Evolutionary conservation across 2,329 filamentous ascomycete species (phyloP), one percentile per base, ranked within the genome.

Genomic region (Grosmannia huntii): DNA sequence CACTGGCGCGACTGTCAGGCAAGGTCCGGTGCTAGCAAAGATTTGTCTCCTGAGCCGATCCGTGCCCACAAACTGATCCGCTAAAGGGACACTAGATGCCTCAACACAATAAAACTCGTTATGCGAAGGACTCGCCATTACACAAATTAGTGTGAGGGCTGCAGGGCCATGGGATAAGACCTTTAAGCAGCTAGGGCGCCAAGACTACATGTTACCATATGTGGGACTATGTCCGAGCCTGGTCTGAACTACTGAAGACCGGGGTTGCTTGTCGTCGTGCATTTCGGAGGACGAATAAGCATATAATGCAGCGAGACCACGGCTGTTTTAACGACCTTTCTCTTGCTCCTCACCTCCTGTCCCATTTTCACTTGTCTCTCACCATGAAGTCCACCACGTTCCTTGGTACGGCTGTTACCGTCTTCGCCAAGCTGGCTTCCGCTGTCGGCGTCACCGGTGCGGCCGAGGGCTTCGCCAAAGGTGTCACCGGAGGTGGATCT

Each of bases 381-480:
- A 53, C 31, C 31, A 53, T 53, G 51, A 53, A 53, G 51, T 51
- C 49, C 14, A 51, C 49, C 14, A 31, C 25, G 4, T n/a, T 51
- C 27, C 4, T 53, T 11, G 5, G 28, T n/a, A 33, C 52, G 52
- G 52, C 52, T 41, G 21, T 54, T 38, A 33, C 33, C 31, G 52
- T 41, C 33, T 54, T 54, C 23, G n/a, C 33, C n/a, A 41, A 44
- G 33, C 21, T 54, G 6, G 52, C 33, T 19, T 54, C 31, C 52
- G 52, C 21, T 41, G 33, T 23, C 44, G 52, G 52, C 52, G 52
- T 54, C 11, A 54, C 33, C 21, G 52, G 52, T 10, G 33, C 33
- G 33, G 52, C 52, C 21, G 52, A 54, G 14, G 52, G 52, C 21
- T 54, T 54, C 23, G 52, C 52, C 52, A 54, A 54, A 41, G 52